Base-by-base conservation (phyloP, 2,329 filamentous ascomycete species). In the Trichoderma gracile region DNA sequence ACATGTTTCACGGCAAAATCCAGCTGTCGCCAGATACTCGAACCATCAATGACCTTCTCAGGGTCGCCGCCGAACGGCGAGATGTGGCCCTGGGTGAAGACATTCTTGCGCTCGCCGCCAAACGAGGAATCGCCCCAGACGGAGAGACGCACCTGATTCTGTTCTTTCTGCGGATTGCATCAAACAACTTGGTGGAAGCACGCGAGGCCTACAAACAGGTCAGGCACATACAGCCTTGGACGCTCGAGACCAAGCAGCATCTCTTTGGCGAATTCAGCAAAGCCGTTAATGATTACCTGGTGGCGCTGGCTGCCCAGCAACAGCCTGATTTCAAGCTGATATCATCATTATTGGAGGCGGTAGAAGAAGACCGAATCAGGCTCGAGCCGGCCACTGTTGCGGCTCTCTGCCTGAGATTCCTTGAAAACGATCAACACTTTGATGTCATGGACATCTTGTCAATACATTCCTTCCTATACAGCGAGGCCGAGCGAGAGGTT, bases 401-500 rank as follows among this genome's bases (percentile, higher is more conserved):
- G 7, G 83, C 86, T 0, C 80, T 97, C n/a, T 90, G 88, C 66
- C 80, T 88, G 50, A 80, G 90, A 47, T 90, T 96, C 69, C 82
- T 97, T 12, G 83, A 86, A 66, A 87, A 89, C 46, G 89, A 92
- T 71, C 91, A 96, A 73, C 83, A 88, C 49, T 86, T 88, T 68
- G 92, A 96, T 67, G 87, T 92, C 5, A 89, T 92, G 67, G 92
- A 96, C 72, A 84, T 96, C 0, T 83, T 98, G 17, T 92, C 93
- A 25, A 83, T 89, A 5, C 88, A 95, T 69, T 84, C 87, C 5
- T 86, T 87, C 69, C 84, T 88, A 63, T 92, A 87, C 74, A 90
- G 90, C 52, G 81, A 88, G 25, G 80, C 83, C 14, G 90, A 96
- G 73, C 87, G 93, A 66, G 81, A 81, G 8, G 75, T 83, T 38